These are phyloP conservation scores for Stylonectria norvegica DNA, from an alignment of 2,329 filamentous ascomycete species.

Conservation along the genomic window DNA sequence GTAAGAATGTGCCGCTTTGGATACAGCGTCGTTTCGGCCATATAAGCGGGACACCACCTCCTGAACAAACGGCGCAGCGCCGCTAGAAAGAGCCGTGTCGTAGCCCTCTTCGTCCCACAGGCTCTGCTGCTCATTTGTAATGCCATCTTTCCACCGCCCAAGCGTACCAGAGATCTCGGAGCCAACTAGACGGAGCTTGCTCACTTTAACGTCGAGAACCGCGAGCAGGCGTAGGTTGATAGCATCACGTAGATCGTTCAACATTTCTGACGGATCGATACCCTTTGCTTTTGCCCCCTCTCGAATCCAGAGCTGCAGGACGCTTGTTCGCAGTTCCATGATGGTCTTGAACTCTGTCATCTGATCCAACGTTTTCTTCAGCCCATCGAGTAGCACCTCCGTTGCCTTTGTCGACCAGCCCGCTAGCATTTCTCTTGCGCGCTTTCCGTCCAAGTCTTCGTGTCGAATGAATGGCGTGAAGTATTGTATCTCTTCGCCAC, in stretches of 20 bases:
- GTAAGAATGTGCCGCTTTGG: slow-evolving; percentile 60
- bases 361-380: slow-evolving; percentile 56
- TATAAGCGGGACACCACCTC: slow-evolving; percentile 66
- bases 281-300: slow-evolving; percentile 62
- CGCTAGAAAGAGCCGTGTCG: slow-evolving; percentile 61
- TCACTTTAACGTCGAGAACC: slow-evolving; percentile 61
- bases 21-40: slow-evolving; percentile 67
- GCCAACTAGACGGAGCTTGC: slow-evolving; percentile 62
- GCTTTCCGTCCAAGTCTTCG: slow-evolving; percentile 64
- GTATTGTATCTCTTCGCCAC: slow-evolving; percentile 74
- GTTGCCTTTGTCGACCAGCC: slow-evolving; percentile 62
- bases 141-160: slow-evolving; percentile 54
- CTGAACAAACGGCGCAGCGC: slow-evolving; percentile 65
- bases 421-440: slow-evolving; percentile 58
- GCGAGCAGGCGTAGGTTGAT: slow-evolving; percentile 66
- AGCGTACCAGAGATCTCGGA: slow-evolving; percentile 61
- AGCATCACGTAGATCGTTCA: slow-evolving; percentile 63
- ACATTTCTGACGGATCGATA: slow-evolving; percentile 64
- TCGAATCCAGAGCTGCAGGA: slow-evolving; percentile 73
- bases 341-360: slow-evolving; percentile 66
- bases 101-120: slow-evolving; percentile 68
- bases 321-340: slow-evolving; percentile 64
- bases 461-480: slow-evolving; percentile 87
- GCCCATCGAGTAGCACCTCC: slow-evolving; percentile 57
- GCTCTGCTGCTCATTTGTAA: slow-evolving; percentile 47